Base-by-base conservation (phyloP, 768 basidiomycete species). In the Strobilomyces confusus region DNA sequence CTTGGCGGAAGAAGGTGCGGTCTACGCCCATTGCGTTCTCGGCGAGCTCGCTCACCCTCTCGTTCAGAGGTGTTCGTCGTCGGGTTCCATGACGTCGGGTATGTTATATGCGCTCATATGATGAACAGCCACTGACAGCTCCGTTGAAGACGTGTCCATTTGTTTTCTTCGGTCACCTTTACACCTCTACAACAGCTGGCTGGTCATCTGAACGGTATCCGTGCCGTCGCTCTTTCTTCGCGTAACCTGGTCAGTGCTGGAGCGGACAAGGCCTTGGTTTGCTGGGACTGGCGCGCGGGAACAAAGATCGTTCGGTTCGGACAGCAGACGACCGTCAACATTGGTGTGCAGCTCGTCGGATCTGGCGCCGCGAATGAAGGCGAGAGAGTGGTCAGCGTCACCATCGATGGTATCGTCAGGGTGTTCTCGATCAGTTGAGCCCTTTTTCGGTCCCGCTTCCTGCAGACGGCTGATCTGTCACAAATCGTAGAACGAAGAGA, bases 31-130 rank as follows among this genome's bases (percentile, higher is more conserved):
- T 29, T 9, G 3, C 19, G 20, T 20, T 37, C 23, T 45, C 2
- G 17, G 23, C 43, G 54, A 17, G 3, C 15, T 32, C 9, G n/a
- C 48, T 60, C 15, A 70, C 37, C 29, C 3, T 46, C 40, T 23
- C 37, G 11, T 32, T 15, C 55, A 89, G 86, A 91, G 79, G 89
- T 94, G 4, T 90, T 95, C 52, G 92, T 92, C 14, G 90, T 92
- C 32, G 93, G 92, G 0, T 94, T 93, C 71, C 91, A 94, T 56
- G 93, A 95, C 62, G 87, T 94, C 52, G 92, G 92, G 87, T 89
- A 65, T 15, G 84, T 66, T 34, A 14, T 22, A 41, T 44, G n/a
- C 40, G 8, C n/a, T 44, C 13, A 9, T 46, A n/a, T 43, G 40
- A 47, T 25, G 37, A 49, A 15, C 37, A 46, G 29, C 13, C 29